phyloP scores from a whole-genome alignment of 106 monocot genomes.

The Dioscorea alata region DNA sequence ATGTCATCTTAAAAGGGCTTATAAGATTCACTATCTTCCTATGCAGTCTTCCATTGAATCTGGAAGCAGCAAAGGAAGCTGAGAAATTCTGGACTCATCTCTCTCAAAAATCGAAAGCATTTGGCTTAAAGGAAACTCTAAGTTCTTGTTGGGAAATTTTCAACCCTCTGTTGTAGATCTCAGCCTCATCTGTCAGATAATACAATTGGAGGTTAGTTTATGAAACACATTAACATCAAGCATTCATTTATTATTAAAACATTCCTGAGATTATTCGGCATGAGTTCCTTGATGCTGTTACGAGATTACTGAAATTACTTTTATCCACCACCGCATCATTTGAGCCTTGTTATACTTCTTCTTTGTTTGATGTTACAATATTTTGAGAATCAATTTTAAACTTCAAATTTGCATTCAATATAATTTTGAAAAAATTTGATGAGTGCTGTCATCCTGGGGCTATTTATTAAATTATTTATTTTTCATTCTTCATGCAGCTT shows the following conservation, averaged over 20 bases:
- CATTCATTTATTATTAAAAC: background rate
- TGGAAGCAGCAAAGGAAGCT: conserved; percentile 51
- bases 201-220: conserved; percentile 79
- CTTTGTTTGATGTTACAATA: background rate
- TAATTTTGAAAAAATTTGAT: too few species aligned
- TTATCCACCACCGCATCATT: background rate
- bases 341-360: background rate
- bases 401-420: background rate
- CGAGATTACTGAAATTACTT: background rate
- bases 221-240: background rate
- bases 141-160: conserved; percentile 72
- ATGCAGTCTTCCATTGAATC: conserved; percentile 61
- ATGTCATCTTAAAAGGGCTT: background rate
- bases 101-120: conserved; percentile 61
- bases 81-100: conserved; percentile 54
- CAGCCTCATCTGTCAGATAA: conserved; percentile 91
- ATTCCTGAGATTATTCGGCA: background rate
- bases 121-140: conserved; percentile 74
- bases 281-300: too few species aligned
- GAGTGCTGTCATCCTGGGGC: background rate
- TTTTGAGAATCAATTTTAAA: background rate
- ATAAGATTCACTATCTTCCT: background rate
- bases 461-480: background rate
- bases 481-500: conserved; percentile 27
- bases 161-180: conserved; percentile 95